These are phyloP conservation scores for Diutina ranongensis DNA, from an alignment of 1,139 yeast genomes.

Conservation along the genomic window DNA sequence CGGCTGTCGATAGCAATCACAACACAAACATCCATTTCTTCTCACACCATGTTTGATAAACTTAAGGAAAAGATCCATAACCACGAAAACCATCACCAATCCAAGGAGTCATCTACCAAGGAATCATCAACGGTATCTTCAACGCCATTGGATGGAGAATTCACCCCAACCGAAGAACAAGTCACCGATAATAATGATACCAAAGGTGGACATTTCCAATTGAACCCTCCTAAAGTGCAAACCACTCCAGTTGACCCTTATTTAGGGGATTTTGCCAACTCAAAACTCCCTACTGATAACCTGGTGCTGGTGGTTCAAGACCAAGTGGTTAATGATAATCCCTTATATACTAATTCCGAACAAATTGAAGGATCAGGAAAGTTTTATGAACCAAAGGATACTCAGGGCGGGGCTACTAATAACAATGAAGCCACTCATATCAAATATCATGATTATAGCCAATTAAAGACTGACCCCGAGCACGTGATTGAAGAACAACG, in stretches of 20 bases:
- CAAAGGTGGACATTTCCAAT: background rate
- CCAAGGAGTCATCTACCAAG: no score
- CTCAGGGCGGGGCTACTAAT: background rate
- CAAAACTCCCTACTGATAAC: background rate
- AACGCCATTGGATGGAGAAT: background rate
- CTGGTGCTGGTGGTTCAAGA: background rate
- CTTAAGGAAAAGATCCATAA: background rate
- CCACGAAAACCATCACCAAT: background rate
- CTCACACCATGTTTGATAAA: background rate
- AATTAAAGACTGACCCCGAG: background rate
- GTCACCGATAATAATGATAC: background rate
- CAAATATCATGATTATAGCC: background rate
- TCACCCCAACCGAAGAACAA: background rate
- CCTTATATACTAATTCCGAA: background rate
- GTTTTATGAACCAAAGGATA: constrained; percentile 2
- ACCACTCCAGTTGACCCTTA: background rate
- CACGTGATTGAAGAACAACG: background rate
- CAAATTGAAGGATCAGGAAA: background rate
- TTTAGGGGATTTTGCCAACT: background rate
- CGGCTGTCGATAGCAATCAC: background rate
- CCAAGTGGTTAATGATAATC: background rate
- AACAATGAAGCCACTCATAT: constrained; percentile 3
- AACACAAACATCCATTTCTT: no score
- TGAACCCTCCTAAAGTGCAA: background rate
- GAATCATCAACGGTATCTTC: no score